phyloP scores from a whole-genome alignment of 2,329 filamentous ascomycete species.

The Huntiella bhutanensis region DNA sequence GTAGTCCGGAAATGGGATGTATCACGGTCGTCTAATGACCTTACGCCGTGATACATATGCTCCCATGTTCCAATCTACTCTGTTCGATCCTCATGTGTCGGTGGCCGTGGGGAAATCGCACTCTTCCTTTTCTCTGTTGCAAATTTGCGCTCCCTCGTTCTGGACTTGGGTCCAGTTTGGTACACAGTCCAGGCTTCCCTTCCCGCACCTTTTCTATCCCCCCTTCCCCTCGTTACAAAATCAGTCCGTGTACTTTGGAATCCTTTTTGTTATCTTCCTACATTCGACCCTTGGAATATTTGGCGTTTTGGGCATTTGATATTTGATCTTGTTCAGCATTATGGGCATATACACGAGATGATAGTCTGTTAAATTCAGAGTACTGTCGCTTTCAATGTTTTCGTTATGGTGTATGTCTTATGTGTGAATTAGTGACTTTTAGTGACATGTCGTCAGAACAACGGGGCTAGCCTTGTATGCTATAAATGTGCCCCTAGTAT shows the following conservation, averaged over 20 bases:
- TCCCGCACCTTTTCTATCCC: background rate
- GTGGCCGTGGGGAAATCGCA: background rate
- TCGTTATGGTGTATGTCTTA: background rate
- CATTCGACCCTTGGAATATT: constrained; percentile 2
- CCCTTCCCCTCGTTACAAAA: background rate
- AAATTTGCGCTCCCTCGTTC: background rate
- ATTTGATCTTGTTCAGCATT: constrained; percentile 11
- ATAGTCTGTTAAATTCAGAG: constrained; percentile 10
- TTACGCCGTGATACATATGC: background rate
- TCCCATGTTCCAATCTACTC: background rate
- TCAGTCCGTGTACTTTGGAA: constrained; percentile 1
- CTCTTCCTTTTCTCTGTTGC: background rate
- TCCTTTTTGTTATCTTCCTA: background rate
- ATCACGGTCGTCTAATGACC: background rate
- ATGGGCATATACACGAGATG: constrained; percentile 10
- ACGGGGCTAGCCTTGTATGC: no score
- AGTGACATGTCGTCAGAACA: background rate
- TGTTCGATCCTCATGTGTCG: background rate
- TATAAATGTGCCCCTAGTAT: no score
- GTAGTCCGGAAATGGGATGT: background rate
- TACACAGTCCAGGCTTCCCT: background rate
- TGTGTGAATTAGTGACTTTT: background rate
- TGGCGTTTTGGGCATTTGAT: constrained; percentile 12
- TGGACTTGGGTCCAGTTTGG: background rate
- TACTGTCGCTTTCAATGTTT: constrained; percentile 6